Base-by-base conservation (phyloP, 1,284 basidiomycete genomes). In the Stereum hirsutum region DNA sequence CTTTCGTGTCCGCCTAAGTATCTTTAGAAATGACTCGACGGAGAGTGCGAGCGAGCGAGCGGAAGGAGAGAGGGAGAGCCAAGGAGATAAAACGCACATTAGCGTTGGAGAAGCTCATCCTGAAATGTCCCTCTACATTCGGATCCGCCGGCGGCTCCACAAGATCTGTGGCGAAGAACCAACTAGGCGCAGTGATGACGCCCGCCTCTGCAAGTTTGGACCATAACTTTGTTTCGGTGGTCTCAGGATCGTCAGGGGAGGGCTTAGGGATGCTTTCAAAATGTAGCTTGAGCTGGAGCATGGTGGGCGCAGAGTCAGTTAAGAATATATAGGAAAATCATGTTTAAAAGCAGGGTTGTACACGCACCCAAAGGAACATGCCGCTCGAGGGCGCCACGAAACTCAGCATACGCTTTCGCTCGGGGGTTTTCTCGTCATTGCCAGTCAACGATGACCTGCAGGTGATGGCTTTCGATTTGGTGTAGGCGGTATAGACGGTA, bases 291-390 rank as follows among this genome's bases (percentile, higher is more conserved):
- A 89, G 57, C 79, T 84, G 49, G 15, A 40, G n/a, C n/a, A n/a
- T n/a, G n/a, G n/a, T n/a, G n/a, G n/a, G n/a, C n/a, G n/a, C n/a
- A n/a, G n/a, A n/a, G n/a, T n/a, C n/a, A n/a, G n/a, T n/a, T n/a
- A n/a, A n/a, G n/a, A n/a, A n/a, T n/a, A n/a, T n/a, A n/a, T n/a
- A n/a, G n/a, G n/a, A n/a, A n/a, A n/a, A n/a, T n/a, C n/a, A n/a
- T n/a, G n/a, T n/a, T n/a, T n/a, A n/a, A n/a, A n/a, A 36, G 48
- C 32, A 15, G 25, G 27, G 2, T 15, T 54, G 68, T 44, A 51
- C n/a, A n/a, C n/a, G n/a, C n/a, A 78, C 74, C 79, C 80, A 83
- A 34, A 81, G 46, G 57, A 82, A 81, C 79, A 84, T 83, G 6
- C 80, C 81, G 21, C 75, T 69, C 0, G 72, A 74, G 0, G 86